Percentiles rank a stretch among this genome's conserved stretches.
Evolutionary conservation across 1,284 basidiomycete genomes (phyloP).

Genomic region (Macrocystidia cucumis): DNA sequence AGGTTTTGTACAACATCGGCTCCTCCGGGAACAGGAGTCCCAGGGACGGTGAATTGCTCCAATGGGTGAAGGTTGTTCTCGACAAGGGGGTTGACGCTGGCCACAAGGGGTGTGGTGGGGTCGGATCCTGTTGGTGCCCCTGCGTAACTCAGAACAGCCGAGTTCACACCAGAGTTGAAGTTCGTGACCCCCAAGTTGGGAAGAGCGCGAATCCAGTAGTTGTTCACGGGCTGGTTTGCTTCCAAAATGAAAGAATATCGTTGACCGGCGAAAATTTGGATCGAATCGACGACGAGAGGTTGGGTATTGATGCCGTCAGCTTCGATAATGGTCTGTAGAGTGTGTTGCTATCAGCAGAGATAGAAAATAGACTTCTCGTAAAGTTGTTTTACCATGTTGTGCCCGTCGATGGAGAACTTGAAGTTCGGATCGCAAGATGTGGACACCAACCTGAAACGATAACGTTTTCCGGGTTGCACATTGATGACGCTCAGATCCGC

Average conservation of each 20-base stretch:
- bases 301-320: conserved; percentile 17
- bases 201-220: conserved; percentile 33
- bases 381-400: conserved; percentile 21
- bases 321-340: conserved; percentile 19
- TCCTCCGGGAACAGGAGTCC: conserved; percentile 22
- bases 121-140: conserved; percentile 26
- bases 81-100: conserved; percentile 19
- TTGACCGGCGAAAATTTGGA: conserved; percentile 22
- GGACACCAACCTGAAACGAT: conserved; percentile 42
- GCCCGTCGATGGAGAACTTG: conserved; percentile 36
- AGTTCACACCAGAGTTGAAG: conserved; percentile 22
- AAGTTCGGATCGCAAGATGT: conserved; percentile 33
- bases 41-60: conserved; percentile 28
- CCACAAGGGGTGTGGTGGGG: conserved; percentile 27
- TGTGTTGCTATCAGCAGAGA: conserved; percentile 5
- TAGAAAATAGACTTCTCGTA: conserved; percentile 19
- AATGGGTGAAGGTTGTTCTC: conserved; percentile 33
- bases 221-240: conserved; percentile 23
- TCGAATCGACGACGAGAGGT: conserved; percentile 17
- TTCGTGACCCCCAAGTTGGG: conserved; percentile 20
- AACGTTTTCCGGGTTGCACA: conserved; percentile 23
- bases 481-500: conserved; percentile 23
- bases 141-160: conserved; percentile 32
- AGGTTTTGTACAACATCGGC: conserved; percentile 32
- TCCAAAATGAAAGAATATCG: conserved; percentile 23